Percentiles rank a stretch among this genome's conserved stretches.
Conservation (phyloP, 1,284 basidiomycete species). For the Heliocybe sulcata region DNA sequence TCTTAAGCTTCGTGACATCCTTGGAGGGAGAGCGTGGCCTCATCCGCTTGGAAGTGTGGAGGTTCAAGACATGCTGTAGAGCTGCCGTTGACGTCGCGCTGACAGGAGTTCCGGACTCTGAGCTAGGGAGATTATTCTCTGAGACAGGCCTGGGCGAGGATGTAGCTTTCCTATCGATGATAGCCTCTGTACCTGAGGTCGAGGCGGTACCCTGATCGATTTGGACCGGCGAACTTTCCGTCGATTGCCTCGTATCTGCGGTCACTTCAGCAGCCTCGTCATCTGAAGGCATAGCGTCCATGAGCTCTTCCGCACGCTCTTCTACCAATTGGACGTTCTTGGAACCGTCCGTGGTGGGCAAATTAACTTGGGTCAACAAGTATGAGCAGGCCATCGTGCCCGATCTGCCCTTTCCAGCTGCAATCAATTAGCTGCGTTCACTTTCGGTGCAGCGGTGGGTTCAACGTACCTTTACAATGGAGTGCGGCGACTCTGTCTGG, state of each 20-base stretch:
- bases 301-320: constrained; percentile 38
- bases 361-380: constrained; percentile 46
- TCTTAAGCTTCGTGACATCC: constrained; percentile 21
- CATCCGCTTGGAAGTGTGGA: constrained; percentile 70
- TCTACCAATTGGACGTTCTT: constrained; percentile 37
- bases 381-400: constrained; percentile 80
- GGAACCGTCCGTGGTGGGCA: constrained; percentile 33
- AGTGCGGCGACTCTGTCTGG: constrained; percentile 72
- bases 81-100: neutral
- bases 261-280: constrained; percentile 13
- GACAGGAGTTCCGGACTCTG: neutral
- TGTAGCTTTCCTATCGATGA: neutral
- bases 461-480: constrained; percentile 77
- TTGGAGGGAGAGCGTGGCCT: constrained; percentile 32
- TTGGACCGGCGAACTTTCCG: neutral
- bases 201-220: neutral
- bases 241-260: constrained; percentile 2
- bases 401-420: constrained; percentile 77
- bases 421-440: neutral
- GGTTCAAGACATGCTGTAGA: constrained; percentile 52
- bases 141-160: neutral
- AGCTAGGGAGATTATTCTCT: neutral
- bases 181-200: too few relatives aligned
- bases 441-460: neutral
- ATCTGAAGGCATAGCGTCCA: constrained; percentile 38